Conservation (phyloP, 1,284 basidiomycete species). For the Golubevia pallescens region DNA sequence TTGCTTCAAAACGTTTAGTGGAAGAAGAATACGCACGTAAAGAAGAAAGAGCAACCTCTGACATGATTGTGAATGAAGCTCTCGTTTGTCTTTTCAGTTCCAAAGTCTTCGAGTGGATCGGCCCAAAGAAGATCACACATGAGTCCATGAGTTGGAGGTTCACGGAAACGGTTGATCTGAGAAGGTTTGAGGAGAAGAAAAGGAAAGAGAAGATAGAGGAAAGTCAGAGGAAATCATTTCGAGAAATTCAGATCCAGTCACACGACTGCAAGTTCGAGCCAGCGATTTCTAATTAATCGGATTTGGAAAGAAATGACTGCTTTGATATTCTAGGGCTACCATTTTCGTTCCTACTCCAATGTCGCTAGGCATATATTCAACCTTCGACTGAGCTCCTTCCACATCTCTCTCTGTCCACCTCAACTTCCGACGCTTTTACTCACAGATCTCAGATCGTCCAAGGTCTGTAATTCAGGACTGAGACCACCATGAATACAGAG, state of each 20-base stretch:
- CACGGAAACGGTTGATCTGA: conserved; percentile 60
- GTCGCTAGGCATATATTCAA: neutral
- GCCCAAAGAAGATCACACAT: conserved; percentile 64
- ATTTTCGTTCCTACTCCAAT: too few relatives aligned
- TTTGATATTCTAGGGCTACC: too few relatives aligned
- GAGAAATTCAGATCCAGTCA: neutral
- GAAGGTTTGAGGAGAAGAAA: neutral
- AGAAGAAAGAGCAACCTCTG: conserved; percentile 63
- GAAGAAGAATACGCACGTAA: conserved; percentile 35
- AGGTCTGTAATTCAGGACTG: conserved; percentile 85
- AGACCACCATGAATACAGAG: conserved; percentile 92
- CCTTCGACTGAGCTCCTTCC: too few relatives aligned
- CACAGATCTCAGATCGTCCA: conserved; percentile 76
- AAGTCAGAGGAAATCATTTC: neutral
- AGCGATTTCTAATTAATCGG: too few relatives aligned
- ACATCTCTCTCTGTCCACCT: neutral
- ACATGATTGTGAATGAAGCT: conserved; percentile 64
- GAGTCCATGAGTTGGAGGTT: conserved; percentile 61
- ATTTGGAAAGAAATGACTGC: too few relatives aligned
- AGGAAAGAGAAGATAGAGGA: neutral
- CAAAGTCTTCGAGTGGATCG: conserved; percentile 62
- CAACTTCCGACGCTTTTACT: conserved; percentile 1
- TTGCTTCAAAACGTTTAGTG: neutral
- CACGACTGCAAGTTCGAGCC: neutral
- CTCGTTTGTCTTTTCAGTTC: conserved; percentile 61